Evolutionary conservation across 176 grass and related monocot genomes (phyloP).

Genomic region (barley (Hordeum vulgare)): MorexV3_pseudomolecules_assembly NC_058518.1:167332845-167333344

Average conservation of each 20-base stretch:
- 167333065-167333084: constrained; percentile 8
- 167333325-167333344: background rate
- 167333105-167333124: constrained; percentile 24
- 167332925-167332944: constrained; percentile 17
- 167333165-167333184: constrained; percentile 40
- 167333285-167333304: background rate
- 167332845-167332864: too few relatives aligned
- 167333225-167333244: too few relatives aligned
- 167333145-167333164: constrained; percentile 9
- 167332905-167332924: constrained; percentile 24
- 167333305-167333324: background rate
- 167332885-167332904: background rate
- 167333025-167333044: too few relatives aligned
- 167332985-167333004: constrained; percentile 52
- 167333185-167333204: constrained; percentile 34
- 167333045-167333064: constrained; percentile 11
- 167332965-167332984: constrained; percentile 47
- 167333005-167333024: too few relatives aligned
- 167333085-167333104: constrained; percentile 28
- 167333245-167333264: background rate
- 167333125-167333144: background rate
- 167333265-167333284: background rate
- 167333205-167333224: constrained; percentile 4
- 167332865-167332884: background rate
- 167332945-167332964: constrained; percentile 25